phyloP scores from a whole-genome alignment of 805 yeast species.

The Maudiozyma serrabonitensis region DNA sequence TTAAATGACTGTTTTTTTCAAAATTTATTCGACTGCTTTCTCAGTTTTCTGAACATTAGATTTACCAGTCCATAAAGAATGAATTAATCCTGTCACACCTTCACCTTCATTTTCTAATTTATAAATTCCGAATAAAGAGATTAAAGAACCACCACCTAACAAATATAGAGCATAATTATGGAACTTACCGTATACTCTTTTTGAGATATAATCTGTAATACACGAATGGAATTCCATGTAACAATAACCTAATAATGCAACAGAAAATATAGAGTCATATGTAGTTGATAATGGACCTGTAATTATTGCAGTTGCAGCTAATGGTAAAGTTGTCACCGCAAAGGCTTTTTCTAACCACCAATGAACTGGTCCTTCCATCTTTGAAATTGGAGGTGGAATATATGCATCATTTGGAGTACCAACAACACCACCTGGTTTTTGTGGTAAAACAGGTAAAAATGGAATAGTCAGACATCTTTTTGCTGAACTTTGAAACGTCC shows the following conservation, averaged over 20 bases:
- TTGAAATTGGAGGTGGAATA: constrained; percentile 50
- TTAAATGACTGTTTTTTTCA: too few relatives aligned
- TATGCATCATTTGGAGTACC: constrained; percentile 94
- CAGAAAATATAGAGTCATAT: constrained; percentile 61
- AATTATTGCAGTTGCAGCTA: constrained; percentile 64
- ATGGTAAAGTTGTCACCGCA: constrained; percentile 65
- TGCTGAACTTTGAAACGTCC: constrained; percentile 22
- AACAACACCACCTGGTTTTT: constrained; percentile 81
- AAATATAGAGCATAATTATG: constrained; percentile 59
- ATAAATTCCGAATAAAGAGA: constrained; percentile 73
- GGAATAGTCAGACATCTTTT: constrained; percentile 32
- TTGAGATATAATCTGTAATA: constrained; percentile 85
- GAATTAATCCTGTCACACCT: constrained; percentile 50
- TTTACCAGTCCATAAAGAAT: constrained; percentile 6
- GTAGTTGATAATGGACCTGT: constrained; percentile 58
- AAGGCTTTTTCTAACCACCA: constrained; percentile 84
- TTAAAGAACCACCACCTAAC: constrained; percentile 60
- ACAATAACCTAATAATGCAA: constrained; percentile 62
- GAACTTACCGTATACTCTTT: constrained; percentile 72
- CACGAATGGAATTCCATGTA: constrained; percentile 85
- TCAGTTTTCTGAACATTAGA: neutral
- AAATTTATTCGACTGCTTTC: neutral
- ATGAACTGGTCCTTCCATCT: constrained; percentile 75
- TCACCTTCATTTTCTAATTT: constrained; percentile 68
- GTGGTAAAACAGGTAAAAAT: constrained; percentile 53